Evolutionary conservation across 2,329 filamentous ascomycete species (phyloP).

Genomic region (Volutella citrinella): DNA sequence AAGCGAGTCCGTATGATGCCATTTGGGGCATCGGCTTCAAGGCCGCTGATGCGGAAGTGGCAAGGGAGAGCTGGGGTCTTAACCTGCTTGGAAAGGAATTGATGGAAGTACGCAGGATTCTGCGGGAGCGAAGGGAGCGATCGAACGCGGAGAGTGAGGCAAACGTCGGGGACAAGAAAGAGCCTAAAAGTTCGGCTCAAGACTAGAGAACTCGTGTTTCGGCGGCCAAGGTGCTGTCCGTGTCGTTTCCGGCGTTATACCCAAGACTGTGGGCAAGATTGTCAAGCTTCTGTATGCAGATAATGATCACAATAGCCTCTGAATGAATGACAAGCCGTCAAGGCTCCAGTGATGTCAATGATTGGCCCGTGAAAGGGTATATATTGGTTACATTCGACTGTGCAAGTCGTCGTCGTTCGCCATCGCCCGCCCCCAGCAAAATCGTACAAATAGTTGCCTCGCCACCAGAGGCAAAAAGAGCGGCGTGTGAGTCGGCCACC

Average conservation of each 20-base stretch:
- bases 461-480: conserved; percentile 31
- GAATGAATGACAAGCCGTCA: too few species aligned
- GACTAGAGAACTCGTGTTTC: too few species aligned
- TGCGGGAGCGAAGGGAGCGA: conserved; percentile 40
- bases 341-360: too few species aligned
- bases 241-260: too few species aligned
- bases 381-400: conserved; percentile 16
- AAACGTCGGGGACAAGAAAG: background rate
- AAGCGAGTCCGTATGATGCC: conserved; percentile 57
- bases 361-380: too few species aligned
- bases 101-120: conserved; percentile 52
- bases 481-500: conserved; percentile 26
- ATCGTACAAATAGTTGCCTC: conserved; percentile 33
- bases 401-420: conserved; percentile 19
- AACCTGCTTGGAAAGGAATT: conserved; percentile 64
- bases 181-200: too few species aligned
- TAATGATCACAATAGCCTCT: too few species aligned
- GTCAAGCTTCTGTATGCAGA: too few species aligned
- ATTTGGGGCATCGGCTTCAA: conserved; percentile 67
- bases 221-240: too few species aligned
- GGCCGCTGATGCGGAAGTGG: conserved; percentile 44
- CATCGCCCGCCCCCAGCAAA: conserved; percentile 13
- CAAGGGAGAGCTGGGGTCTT: conserved; percentile 54
- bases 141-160: background rate
- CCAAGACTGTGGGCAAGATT: too few species aligned